A percentile compares a stretch with the other conserved stretches of the same genome.
Conservation (phyloP, 768 basidiomycete species). For the Tulasnella sp. region DNA sequence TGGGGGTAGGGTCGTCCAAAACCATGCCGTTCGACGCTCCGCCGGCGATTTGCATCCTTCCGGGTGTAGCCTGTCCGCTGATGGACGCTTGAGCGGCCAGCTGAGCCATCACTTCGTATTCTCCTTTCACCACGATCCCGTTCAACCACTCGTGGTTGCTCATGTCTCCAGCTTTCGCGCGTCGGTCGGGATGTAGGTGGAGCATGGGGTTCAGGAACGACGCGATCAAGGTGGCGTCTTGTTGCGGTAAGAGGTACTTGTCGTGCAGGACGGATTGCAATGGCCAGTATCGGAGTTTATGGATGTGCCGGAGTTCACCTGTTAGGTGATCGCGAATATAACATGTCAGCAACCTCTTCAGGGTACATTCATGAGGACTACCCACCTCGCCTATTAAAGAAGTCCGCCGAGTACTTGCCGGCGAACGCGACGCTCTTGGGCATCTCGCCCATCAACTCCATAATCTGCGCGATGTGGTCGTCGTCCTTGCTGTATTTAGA, state of each 20-base stretch:
- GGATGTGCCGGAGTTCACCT: slow-evolving; percentile 90
- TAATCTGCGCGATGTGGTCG: slow-evolving; percentile 96
- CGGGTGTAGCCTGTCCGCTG: neutral
- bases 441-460: slow-evolving; percentile 90
- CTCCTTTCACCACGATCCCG: slow-evolving; percentile 80
- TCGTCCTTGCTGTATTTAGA: slow-evolving; percentile 95
- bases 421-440: slow-evolving; percentile 77
- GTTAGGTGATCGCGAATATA: neutral
- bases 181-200: slow-evolving; percentile 78
- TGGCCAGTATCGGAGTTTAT: slow-evolving; percentile 90
- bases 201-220: slow-evolving; percentile 88
- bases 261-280: slow-evolving; percentile 77
- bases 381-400: slow-evolving; percentile 93
- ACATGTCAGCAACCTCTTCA: neutral
- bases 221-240: slow-evolving; percentile 76
- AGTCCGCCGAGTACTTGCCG: slow-evolving; percentile 91
- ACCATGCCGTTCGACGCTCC: neutral
- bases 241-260: slow-evolving; percentile 88
- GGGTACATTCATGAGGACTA: slow-evolving; percentile 3
- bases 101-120: slow-evolving; percentile 53
- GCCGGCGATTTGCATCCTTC: slow-evolving; percentile 2
- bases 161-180: slow-evolving; percentile 84
- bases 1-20: neutral
- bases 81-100: neutral
- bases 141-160: slow-evolving; percentile 85